phyloP scores from a whole-genome alignment of 2,329 filamentous ascomycete genomes.

The Boeremia exigua region DNA sequence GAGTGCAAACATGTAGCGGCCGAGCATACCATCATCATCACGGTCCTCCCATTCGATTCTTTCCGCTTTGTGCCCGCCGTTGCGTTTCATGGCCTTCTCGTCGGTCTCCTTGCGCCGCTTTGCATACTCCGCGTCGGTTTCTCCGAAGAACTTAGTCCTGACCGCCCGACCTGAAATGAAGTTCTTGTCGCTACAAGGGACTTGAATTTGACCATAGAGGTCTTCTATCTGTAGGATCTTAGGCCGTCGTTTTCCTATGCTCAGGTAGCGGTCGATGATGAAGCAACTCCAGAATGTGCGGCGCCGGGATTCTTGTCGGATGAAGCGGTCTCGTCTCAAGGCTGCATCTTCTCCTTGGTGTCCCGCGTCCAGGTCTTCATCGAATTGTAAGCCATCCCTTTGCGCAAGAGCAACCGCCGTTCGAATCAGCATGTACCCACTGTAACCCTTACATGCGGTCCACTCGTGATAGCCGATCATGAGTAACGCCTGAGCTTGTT shows the following conservation, averaged over 20 bases:
- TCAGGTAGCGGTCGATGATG: constrained; percentile 72
- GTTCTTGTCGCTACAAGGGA: constrained; percentile 70
- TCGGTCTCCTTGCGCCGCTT: constrained; percentile 18
- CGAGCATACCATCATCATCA: constrained; percentile 54
- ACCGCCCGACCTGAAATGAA: constrained; percentile 69
- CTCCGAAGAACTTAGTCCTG: constrained; percentile 45
- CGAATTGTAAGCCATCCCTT: constrained; percentile 36
- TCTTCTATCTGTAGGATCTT: constrained; percentile 66
- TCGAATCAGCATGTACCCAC: constrained; percentile 71
- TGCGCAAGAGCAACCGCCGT: constrained; percentile 65
- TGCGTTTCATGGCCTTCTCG: constrained; percentile 1
- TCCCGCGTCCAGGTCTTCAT: constrained; percentile 34
- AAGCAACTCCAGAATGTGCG: constrained; percentile 79
- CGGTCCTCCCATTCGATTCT: constrained; percentile 56
- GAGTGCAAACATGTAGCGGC: constrained; percentile 60
- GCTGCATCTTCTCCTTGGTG: constrained; percentile 23
- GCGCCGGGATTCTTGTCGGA: constrained; percentile 68
- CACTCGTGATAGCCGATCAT: constrained; percentile 77
- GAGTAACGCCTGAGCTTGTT: constrained; percentile 70
- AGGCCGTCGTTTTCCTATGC: constrained; percentile 67
- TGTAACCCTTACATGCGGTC: constrained; percentile 67
- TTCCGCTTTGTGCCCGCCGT: constrained; percentile 8
- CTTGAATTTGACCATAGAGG: constrained; percentile 62
- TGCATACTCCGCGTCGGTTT: constrained; percentile 23
- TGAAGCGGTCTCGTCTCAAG: constrained; percentile 52